phyloP scores from a whole-genome alignment of 352 stramenopile species.

The Phytopythium sindhum region DNA sequence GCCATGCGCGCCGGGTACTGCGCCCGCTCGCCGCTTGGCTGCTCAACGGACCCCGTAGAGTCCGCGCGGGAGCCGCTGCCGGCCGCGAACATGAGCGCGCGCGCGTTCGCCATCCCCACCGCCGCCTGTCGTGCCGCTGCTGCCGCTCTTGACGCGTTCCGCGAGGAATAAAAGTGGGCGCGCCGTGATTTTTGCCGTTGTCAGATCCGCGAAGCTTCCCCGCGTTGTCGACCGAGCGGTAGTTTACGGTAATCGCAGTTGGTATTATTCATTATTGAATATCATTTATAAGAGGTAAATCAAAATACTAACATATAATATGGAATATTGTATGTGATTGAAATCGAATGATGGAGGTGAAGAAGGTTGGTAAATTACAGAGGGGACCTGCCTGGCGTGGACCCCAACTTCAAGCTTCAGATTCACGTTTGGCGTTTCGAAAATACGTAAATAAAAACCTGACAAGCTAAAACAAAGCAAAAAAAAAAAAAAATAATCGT shows the following conservation, averaged over 20 bases:
- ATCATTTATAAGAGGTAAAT: not conserved
- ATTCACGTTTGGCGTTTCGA: too few species aligned
- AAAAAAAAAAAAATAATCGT: not conserved
- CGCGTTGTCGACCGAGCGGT: not conserved
- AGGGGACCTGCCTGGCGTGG: not conserved
- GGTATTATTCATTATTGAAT: too few species aligned
- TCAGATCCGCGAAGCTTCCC: conserved; percentile 2
- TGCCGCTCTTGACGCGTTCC: not conserved
- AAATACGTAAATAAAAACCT: too few species aligned
- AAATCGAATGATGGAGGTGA: not conserved
- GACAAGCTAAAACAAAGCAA: not conserved
- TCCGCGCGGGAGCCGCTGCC: not conserved
- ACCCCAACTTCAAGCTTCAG: conserved; percentile 7
- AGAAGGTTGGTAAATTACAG: not conserved
- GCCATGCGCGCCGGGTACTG: conserved; percentile 59
- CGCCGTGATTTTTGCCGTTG: too few species aligned
- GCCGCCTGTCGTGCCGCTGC: too few species aligned
- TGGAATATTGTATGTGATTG: not conserved
- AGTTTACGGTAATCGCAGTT: not conserved
- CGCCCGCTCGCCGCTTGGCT: conserved; percentile 26
- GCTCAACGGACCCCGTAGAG: conserved; percentile 6
- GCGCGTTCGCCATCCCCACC: conserved; percentile 2
- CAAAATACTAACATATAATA: not conserved
- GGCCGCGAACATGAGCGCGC: conserved; percentile 3
- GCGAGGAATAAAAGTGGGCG: conserved; percentile 4